These are phyloP conservation scores for Calonectria ilicicola DNA, from an alignment of 2,329 filamentous ascomycete species.

Conservation along the genomic window DNA sequence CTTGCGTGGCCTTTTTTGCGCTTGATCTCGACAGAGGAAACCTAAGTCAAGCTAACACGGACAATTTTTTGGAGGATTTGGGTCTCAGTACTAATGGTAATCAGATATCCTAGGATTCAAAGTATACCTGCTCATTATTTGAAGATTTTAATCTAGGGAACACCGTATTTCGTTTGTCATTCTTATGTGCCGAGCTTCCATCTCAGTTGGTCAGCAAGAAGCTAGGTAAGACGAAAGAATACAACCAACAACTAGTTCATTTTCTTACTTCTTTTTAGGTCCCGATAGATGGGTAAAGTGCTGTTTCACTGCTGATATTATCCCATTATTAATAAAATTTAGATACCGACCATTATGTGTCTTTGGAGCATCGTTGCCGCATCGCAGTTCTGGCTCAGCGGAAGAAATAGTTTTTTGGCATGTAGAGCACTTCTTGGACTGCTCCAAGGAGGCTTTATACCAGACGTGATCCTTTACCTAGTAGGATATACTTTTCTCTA, in stretches of 20 bases:
- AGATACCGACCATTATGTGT: constrained; percentile 67
- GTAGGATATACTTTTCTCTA: constrained; percentile 15
- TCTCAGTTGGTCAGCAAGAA: constrained; percentile 71
- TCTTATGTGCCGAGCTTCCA: constrained; percentile 58
- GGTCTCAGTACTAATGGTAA: constrained; percentile 53
- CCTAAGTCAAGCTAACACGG: constrained; percentile 58
- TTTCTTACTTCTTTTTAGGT: constrained; percentile 43
- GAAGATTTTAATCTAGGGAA: constrained; percentile 50
- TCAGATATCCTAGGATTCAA: too few relatives aligned
- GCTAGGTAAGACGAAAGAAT: constrained; percentile 43
- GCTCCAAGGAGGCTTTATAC: constrained; percentile 61
- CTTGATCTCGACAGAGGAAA: constrained; percentile 63
- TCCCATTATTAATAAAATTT: not conserved
- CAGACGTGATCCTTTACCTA: constrained; percentile 48
- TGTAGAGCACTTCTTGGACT: constrained; percentile 54
- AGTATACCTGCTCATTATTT: not conserved
- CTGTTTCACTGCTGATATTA: not conserved
- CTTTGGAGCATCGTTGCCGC: constrained; percentile 66
- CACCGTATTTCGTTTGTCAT: constrained; percentile 47
- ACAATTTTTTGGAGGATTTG: constrained; percentile 60
- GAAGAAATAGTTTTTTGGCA: constrained; percentile 52
- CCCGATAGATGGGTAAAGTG: constrained; percentile 63
- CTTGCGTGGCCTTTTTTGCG: constrained; percentile 53
- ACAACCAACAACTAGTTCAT: not conserved
- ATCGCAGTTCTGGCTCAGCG: constrained; percentile 57